Evolutionary conservation across 345 rosid species (phyloP), one percentile per base, ranked within the genome.

Genomic region (Bruguiera gymnorhiza): DNA sequence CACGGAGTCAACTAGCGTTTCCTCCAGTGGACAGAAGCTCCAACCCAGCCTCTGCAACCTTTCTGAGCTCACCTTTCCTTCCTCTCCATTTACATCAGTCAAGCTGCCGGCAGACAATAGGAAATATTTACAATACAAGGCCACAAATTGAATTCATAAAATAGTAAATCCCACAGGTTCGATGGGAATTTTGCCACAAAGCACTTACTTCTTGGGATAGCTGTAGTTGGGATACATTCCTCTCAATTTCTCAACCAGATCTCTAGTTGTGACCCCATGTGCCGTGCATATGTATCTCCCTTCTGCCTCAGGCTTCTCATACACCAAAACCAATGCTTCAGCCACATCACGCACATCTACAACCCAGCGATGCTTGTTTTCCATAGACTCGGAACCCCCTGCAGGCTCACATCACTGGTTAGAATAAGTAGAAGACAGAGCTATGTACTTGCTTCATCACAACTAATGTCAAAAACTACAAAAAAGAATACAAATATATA

Each of bases 331-430:
- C 36, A 57, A 37, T 21, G 76, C 84, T 24, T 72, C 74, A 16
- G 81, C 74, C 1, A 74, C 81, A 50, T 83, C 83, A 18, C 76
- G 78, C 20, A 76, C 84, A 46, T 83, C 83, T 36, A 73, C 82
- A 6, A 84, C 29, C 27, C 13, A 6, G 27, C 79, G 68, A 0
- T 20, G 6, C 71, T 72, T 77, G 74, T 85, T 71, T 32, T 80
- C 82, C 72, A 79, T 16, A 1, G 85, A 54, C 53, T 84, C 83
- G 31, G 29, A 58, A 69, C 84, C 87, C 59, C 80, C 91, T 85
- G 80, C 54, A 70, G 2, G 58, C 50, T 65, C 56, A 71, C 27
- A 27, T 26, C 10, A 61, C 20, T 16, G 2, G n/a, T 60, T 23
- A 58, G 37, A 3, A 27, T 31, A 48, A 53, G 51, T 18, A 67